Conservation (phyloP, 345 rosid genomes). For the Durio zibethinus region DNA sequence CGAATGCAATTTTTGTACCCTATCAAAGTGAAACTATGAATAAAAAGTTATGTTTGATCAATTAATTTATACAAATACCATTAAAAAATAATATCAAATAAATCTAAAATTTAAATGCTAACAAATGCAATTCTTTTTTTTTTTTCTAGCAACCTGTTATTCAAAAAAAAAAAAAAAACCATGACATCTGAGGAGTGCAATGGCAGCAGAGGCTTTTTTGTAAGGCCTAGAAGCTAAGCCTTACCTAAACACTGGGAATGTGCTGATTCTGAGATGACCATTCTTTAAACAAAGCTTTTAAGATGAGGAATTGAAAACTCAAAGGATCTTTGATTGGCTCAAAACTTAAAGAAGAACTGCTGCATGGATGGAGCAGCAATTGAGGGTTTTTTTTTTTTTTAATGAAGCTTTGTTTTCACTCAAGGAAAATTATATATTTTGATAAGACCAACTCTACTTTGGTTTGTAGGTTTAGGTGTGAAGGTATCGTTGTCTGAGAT, state of each 20-base stretch:
- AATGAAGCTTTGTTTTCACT: no score
- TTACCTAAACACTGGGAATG: neutral
- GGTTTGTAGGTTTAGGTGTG: neutral
- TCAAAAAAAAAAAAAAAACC: no score
- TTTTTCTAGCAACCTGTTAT: no score
- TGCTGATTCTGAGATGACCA: constrained; percentile 3
- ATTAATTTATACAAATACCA: no score
- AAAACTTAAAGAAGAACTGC: neutral
- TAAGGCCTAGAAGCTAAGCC: neutral
- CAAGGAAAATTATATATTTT: neutral
- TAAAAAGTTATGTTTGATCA: no score
- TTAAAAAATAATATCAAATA: no score
- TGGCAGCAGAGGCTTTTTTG: neutral
- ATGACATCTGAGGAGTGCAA: neutral
- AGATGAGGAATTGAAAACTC: constrained; percentile 3
- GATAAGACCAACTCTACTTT: neutral
- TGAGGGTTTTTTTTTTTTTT: neutral
- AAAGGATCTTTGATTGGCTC: neutral
- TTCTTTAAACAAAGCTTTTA: neutral
- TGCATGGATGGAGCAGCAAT: neutral
- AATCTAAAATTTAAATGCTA: no score
- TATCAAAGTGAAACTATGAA: neutral
- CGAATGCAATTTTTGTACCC: no score
- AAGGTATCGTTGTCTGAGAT: neutral
- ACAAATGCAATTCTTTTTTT: no score